Evolutionary conservation across 148 eudicot species (phyloP).

Genomic region (Polygonum maritimum): DNA sequence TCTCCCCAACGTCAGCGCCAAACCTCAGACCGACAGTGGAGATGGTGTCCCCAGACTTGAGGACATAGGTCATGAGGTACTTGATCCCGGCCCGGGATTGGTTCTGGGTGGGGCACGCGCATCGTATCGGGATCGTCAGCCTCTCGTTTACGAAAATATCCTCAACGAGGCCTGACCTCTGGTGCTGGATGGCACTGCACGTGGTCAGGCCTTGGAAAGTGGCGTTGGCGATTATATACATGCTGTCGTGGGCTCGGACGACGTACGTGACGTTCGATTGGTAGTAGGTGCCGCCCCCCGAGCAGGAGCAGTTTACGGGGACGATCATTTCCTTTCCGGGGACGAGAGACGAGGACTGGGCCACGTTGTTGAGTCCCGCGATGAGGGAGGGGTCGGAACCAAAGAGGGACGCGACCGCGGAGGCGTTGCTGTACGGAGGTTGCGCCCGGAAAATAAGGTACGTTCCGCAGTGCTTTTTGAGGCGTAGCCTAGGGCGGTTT

Average conservation of each 20-base stretch:
- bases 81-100: constrained; percentile 6
- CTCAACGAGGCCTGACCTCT: neutral
- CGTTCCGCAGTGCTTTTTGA: neutral
- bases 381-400: constrained; percentile 11
- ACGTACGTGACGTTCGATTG: constrained; percentile 5
- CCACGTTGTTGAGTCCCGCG: constrained; percentile 8
- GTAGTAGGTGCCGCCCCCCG: neutral
- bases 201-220: constrained; percentile 11
- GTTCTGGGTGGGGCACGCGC: constrained; percentile 10
- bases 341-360: neutral
- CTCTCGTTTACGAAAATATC: neutral
- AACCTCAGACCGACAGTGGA: neutral
- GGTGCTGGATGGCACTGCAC: neutral
- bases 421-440: constrained; percentile 11
- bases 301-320: constrained; percentile 12
- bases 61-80: constrained; percentile 7
- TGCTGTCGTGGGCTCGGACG: neutral
- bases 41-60: neutral
- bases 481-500: constrained; percentile 9
- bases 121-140: constrained; percentile 7
- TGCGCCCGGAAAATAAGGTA: constrained; percentile 7
- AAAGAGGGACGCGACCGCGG: constrained; percentile 6
- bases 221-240: constrained; percentile 2
- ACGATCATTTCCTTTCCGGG: constrained; percentile 1
- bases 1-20: neutral